Evolutionary conservation across 2,329 filamentous ascomycete genomes (phyloP).

Genomic region (Aspergillus chevalieri): DNA sequence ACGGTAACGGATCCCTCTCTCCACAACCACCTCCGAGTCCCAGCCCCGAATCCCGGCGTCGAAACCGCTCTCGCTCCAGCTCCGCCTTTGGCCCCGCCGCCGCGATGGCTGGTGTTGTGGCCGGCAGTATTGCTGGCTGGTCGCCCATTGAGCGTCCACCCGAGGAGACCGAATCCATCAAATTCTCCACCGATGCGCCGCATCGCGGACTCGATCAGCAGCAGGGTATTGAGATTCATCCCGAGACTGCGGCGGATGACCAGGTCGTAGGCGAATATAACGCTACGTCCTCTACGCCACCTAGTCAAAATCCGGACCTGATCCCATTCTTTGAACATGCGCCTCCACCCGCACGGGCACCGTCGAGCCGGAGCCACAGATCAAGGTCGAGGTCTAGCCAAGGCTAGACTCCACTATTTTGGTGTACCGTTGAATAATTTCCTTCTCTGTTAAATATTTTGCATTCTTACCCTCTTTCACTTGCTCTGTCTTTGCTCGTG

Average conservation of each 20-base stretch:
- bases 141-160: slow-evolving; percentile 51
- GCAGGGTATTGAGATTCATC: slow-evolving; percentile 43
- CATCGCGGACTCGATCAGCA: slow-evolving; percentile 36
- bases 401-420: slow-evolving; percentile 13
- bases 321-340: slow-evolving; percentile 40
- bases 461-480: too few species aligned
- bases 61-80: slow-evolving; percentile 55
- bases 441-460: too few species aligned
- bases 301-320: slow-evolving; percentile 43
- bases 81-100: slow-evolving; percentile 54
- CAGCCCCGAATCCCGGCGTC: slow-evolving; percentile 48
- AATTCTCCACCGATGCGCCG: slow-evolving; percentile 30
- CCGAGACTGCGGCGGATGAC: slow-evolving; percentile 40
- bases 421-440: too few species aligned
- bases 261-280: slow-evolving; percentile 37
- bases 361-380: slow-evolving; percentile 29
- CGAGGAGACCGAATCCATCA: slow-evolving; percentile 32
- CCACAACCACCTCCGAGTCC: slow-evolving; percentile 45
- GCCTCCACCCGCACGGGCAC: slow-evolving; percentile 24
- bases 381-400: slow-evolving; percentile 34
- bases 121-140: slow-evolving; percentile 61
- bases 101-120: slow-evolving; percentile 61
- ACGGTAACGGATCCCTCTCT: slow-evolving; percentile 20
- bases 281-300: slow-evolving; percentile 31
- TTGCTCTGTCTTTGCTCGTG: too few species aligned